Evolutionary conservation across 2,329 filamentous ascomycete genomes (phyloP), one percentile per base, ranked within the genome.

Genomic region (Fusarium gaditjirri): DNA sequence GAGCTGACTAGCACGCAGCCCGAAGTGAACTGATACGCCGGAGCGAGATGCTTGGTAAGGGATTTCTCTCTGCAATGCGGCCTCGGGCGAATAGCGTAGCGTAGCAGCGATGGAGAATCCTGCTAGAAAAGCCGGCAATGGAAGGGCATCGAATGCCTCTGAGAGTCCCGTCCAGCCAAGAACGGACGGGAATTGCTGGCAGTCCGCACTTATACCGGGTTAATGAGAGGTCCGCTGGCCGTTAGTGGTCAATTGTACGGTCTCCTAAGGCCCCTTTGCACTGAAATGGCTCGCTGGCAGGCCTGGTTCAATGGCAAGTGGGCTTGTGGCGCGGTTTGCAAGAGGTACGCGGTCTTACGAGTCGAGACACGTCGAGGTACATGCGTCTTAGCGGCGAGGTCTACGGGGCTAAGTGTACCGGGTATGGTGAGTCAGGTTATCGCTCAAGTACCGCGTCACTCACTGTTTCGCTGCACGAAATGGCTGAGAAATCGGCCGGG

Each of bases 1-100:
- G 75, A 77, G 72, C 75, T 77, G 75, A 76, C 75, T 71, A 70
- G 73, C 61, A 68, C 68, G 73, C 61, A 68, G 43, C 57, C 46
- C 50, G 35, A 36, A 66, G 62, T 69, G 63, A 71, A 74, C 70
- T 75, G 70, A 76, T 57, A 57, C 41, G 43, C 60, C 53, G 43
- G 63, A 66, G 60, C 63, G 27, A 70, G 44, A 54, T 77, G 75
- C 75, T 76, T 76, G 75, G 73, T 76, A 72, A 76, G 59, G 64
- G 64, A 56, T 63, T 21, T 33, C 25, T 25, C 47, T 60, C 42
- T 58, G 44, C 50, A 64, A 31, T 39, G 53, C 50, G 49, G 53
- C 46, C 19, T 47, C 33, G 38, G 39, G 41, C 75, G 75, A 76
- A 76, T 76, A 60, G 60, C 55, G 60, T 77, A 61, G 60, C 52